Percentiles rank a stretch among this genome's conserved stretches.
phyloP scores from a whole-genome alignment of 2,329 filamentous ascomycete genomes.

The Sporothrix phasma region DNA sequence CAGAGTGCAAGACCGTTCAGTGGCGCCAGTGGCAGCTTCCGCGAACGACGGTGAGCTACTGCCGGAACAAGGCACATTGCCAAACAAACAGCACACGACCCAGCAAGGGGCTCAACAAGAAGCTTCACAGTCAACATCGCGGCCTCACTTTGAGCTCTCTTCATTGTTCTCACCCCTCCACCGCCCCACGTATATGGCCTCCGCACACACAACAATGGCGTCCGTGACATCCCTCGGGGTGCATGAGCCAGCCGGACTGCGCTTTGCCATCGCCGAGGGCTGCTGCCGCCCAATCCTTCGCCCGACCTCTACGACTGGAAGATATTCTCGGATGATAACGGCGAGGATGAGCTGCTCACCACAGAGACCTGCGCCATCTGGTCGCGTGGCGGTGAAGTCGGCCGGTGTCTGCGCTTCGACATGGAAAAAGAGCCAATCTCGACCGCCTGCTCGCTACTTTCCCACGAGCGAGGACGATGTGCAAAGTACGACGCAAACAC shows the following conservation, averaged over 20 bases:
- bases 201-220: conserved; percentile 52
- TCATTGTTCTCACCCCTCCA: not conserved
- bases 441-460: conserved; percentile 87
- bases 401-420: conserved; percentile 77
- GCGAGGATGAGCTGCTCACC: conserved; percentile 71
- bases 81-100: not conserved
- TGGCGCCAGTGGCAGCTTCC: conserved; percentile 10
- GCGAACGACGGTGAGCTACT: not conserved
- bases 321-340: conserved; percentile 38
- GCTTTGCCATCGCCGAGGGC: conserved; percentile 71
- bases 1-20: not conserved
- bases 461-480: conserved; percentile 30
- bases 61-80: not conserved
- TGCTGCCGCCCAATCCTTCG: conserved; percentile 59
- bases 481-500: not conserved
- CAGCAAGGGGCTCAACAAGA: not conserved
- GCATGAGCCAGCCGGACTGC: conserved; percentile 76
- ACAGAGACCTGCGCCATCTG: conserved; percentile 73
- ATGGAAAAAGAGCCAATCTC: conserved; percentile 75
- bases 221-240: conserved; percentile 82
- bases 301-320: conserved; percentile 67
- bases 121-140: not conserved
- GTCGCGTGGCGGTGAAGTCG: conserved; percentile 77
- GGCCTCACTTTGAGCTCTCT: not conserved
- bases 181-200: not conserved